These are phyloP conservation scores for Chrysanthemum makinoi DNA, from an alignment of 129 eudicot genomes.

Conservation along the genomic window DNA sequence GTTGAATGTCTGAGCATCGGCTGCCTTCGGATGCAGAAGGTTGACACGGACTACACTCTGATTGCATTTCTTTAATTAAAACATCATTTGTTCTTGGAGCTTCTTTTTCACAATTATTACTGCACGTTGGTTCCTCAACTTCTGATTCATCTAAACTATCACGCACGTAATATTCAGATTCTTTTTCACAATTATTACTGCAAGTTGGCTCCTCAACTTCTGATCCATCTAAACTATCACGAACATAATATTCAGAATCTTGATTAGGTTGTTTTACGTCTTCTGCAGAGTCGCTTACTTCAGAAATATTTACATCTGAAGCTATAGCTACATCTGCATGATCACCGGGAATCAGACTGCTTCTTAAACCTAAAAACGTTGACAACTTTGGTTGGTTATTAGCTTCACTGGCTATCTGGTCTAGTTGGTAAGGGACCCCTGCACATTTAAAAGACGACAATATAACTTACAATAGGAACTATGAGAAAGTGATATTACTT, in stretches of 20 bases:
- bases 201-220: constrained; percentile 34
- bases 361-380: constrained; percentile 49
- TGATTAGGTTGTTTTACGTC: constrained; percentile 21
- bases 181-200: constrained; percentile 31
- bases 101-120: constrained; percentile 32
- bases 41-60: constrained; percentile 29
- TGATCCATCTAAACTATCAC: constrained; percentile 17
- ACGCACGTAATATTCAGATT: not conserved
- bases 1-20: constrained; percentile 29
- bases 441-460: constrained; percentile 14
- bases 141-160: constrained; percentile 23
- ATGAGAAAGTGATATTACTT: not conserved
- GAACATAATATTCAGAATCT: constrained; percentile 27
- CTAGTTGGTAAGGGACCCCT: constrained; percentile 94
- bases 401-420: constrained; percentile 67
- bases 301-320: constrained; percentile 20
- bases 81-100: constrained; percentile 32
- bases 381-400: constrained; percentile 70
- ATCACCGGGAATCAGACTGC: constrained; percentile 29
- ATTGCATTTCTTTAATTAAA: constrained; percentile 26
- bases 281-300: constrained; percentile 38
- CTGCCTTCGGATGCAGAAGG: constrained; percentile 44
- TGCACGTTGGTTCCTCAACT: constrained; percentile 36
- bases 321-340: constrained; percentile 10
- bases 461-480: not conserved